Conservation (phyloP, 352 stramenopile species). For the Pythium apleroticum region DNA sequence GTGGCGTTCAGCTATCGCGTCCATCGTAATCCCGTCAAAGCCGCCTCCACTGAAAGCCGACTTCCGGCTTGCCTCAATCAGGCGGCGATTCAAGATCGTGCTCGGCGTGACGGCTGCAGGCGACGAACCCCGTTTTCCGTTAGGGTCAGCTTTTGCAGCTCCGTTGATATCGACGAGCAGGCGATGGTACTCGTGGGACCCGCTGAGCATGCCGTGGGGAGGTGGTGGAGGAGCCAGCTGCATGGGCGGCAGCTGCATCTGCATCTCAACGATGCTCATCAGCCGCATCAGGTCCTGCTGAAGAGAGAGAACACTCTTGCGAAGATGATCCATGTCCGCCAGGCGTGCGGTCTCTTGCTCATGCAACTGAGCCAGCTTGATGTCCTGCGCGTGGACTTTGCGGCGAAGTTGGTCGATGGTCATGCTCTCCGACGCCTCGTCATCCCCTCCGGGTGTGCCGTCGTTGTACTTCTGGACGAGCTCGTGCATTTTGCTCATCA, state of each 20-base stretch:
- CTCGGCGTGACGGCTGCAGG: constrained; percentile 1
- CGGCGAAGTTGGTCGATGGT: constrained; percentile 25
- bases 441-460: not conserved
- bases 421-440: not conserved
- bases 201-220: constrained; percentile 1
- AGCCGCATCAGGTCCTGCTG: constrained; percentile 73
- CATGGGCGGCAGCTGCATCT: constrained; percentile 64
- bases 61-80: constrained; percentile 20
- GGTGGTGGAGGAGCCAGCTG: constrained; percentile 16
- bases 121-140: not conserved
- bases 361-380: constrained; percentile 30
- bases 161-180: constrained; percentile 17
- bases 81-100: constrained; percentile 27
- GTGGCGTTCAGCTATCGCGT: constrained; percentile 25
- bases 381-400: constrained; percentile 34
- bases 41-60: not conserved
- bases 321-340: constrained; percentile 50
- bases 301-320: constrained; percentile 61
- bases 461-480: constrained; percentile 48
- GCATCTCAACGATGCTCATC: constrained; percentile 76
- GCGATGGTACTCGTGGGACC: constrained; percentile 22
- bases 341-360: constrained; percentile 36
- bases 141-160: not conserved
- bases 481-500: constrained; percentile 60
- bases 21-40: not conserved